Evolutionary conservation across 1,139 yeast species (phyloP).

Genomic region (Kurtzmaniella natalensis): DNA sequence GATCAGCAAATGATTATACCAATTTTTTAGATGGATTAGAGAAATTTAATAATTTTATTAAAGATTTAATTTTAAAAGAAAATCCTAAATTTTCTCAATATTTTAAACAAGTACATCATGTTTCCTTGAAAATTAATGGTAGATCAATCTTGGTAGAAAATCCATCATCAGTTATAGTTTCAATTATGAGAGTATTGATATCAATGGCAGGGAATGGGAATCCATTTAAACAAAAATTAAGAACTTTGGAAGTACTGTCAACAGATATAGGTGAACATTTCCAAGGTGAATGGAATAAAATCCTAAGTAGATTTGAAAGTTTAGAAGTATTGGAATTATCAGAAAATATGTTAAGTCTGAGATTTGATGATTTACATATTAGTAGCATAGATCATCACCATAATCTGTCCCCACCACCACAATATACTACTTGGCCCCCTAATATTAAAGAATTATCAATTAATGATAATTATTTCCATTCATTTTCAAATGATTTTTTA

Average conservation of each 20-base stretch:
- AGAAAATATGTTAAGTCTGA: constrained; percentile 23
- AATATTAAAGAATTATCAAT: constrained; percentile 20
- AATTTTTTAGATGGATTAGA: constrained; percentile 22
- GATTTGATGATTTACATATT: constrained; percentile 11
- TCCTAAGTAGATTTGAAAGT: constrained; percentile 23
- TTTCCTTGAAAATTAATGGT: constrained; percentile 25
- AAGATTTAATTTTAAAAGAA: constrained; percentile 8
- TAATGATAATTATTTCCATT: constrained; percentile 22
- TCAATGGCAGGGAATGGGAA: constrained; percentile 16
- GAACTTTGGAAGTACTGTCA: constrained; percentile 21
- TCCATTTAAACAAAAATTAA: constrained; percentile 19
- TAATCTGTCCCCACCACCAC: neutral
- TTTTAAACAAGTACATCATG: constrained; percentile 17
- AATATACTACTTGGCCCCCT: constrained; percentile 27
- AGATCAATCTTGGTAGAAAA: constrained; percentile 21
- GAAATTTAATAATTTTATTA: constrained; percentile 20
- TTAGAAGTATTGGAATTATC: constrained; percentile 22
- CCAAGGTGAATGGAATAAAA: constrained; percentile 29
- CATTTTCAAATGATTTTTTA: constrained; percentile 19
- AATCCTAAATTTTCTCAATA: constrained; percentile 12
- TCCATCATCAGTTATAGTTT: constrained; percentile 27
- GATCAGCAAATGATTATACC: constrained; percentile 27
- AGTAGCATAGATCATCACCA: neutral
- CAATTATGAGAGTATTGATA: constrained; percentile 23
- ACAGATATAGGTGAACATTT: constrained; percentile 38